Conservation (phyloP, 306 rosid genomes). For the Pyrus bretschneideri region DNA sequence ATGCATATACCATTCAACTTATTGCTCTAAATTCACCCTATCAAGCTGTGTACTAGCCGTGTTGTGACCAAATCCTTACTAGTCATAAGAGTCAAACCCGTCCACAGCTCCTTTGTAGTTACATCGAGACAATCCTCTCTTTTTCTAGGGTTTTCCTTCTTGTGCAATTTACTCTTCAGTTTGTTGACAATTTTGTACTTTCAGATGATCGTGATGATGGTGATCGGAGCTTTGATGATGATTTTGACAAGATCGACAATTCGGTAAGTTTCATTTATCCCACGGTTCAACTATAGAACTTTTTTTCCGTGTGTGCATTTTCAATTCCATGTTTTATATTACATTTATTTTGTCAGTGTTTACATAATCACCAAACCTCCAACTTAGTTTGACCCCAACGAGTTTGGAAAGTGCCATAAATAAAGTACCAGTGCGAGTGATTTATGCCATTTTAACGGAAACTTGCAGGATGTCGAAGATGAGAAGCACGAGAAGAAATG, state of each 20-base stretch:
- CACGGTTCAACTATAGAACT: neutral
- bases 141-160: neutral
- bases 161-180: neutral
- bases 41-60: neutral
- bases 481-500: conserved; percentile 47
- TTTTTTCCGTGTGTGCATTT: neutral
- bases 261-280: conserved; percentile 51
- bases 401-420: neutral
- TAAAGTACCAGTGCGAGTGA: neutral
- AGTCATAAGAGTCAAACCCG: neutral
- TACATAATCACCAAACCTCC: neutral
- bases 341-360: neutral
- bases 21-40: neutral
- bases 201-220: conserved; percentile 61
- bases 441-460: neutral
- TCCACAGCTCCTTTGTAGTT: neutral
- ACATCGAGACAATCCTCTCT: neutral
- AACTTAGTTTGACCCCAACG: neutral
- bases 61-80: neutral
- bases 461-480: conserved; percentile 84
- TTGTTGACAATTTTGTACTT: conserved; percentile 18
- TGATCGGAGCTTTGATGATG: conserved; percentile 72
- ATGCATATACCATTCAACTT: neutral
- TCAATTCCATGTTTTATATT: neutral
- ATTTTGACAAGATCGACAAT: conserved; percentile 92